Evolutionary conservation across 1,284 basidiomycete genomes (phyloP), one percentile per base, ranked within the genome.

Genomic region (Jaminaea rosea): DNA sequence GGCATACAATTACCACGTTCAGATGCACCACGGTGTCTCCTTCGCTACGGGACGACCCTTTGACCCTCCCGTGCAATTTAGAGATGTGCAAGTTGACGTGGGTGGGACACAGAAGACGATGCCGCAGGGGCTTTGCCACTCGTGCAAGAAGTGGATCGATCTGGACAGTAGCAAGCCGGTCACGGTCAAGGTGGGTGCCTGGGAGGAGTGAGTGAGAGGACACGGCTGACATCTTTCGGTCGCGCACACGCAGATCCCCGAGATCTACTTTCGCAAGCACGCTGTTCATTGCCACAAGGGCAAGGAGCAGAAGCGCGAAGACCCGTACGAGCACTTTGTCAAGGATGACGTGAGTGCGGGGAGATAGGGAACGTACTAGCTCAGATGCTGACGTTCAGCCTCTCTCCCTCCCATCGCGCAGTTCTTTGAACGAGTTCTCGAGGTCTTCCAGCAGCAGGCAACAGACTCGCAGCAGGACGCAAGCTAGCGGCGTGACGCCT

Each of bases 1-100:
- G 13, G 62, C 62, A 11, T 66, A 64, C 58, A 66, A 66, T 37
- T 66, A 65, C 23, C 64, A 66, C 29, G 24, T 66, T 17, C 62
- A 62, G 17, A 58, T 63, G 44, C 44, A 49, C 17, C 64, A 66
- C 48, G 64, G 64, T 2, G 55, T 66, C 36, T 59, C 54, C 0
- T 56, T 57, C 0, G 13, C 49, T 4, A 64, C 55, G 1, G 57
- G 56, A 1, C 34, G 56, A 1, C 64, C 64, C 15, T 58, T 66
- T 24, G 53, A 53, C 1, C 64, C 64, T 2, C 64, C 64, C 2
- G 27, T 56, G 15, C 42, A 46, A 17, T 66, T 65, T 15, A 50
- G 46, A 17, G 28, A n/a, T 3, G 34, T 53, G 21, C 5, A 51
- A 13, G 26, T 13, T 10, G 46, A 19, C 11, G 27, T 6, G 7